Conservation (phyloP, 305 asterid species). For the Withania somnifera region DNA sequence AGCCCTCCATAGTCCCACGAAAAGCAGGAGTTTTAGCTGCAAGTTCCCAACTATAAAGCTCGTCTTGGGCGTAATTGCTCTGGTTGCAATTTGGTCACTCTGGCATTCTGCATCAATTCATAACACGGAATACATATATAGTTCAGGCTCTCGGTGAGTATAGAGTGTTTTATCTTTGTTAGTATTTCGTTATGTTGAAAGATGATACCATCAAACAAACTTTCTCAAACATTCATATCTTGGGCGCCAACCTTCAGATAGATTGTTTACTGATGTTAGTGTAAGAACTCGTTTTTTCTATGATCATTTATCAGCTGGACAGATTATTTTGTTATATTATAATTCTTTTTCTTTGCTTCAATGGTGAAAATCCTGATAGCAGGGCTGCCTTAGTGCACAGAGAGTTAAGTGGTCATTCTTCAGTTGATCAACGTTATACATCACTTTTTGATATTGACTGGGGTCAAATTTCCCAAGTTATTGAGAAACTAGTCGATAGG, state of each 20-base stretch:
- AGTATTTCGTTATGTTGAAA: not conserved
- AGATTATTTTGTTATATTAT: not conserved
- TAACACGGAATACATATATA: conserved; percentile 32
- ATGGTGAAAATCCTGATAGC: conserved; percentile 10
- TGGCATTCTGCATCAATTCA: conserved; percentile 51
- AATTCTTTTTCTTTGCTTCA: not conserved
- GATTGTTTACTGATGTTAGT: not conserved
- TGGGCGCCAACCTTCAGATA: not conserved
- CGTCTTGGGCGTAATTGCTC: conserved; percentile 40
- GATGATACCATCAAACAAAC: not conserved
- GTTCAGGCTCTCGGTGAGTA: conserved; percentile 39
- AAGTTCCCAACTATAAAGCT: conserved; percentile 49
- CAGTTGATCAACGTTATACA: conserved; percentile 38
- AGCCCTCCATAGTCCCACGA: conserved; percentile 34
- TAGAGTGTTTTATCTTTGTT: not conserved
- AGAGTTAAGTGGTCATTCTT: conserved; percentile 33
- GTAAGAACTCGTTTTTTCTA: not conserved
- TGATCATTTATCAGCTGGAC: not conserved
- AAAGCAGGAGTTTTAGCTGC: conserved; percentile 45
- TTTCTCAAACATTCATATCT: not conserved
- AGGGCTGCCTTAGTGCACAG: conserved; percentile 42
- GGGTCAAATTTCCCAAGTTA: conserved; percentile 49
- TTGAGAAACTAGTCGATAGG: conserved; percentile 36
- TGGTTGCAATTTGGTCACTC: conserved; percentile 56
- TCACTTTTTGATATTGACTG: conserved; percentile 51